phyloP scores from a whole-genome alignment of 1,284 basidiomycete species.

The Hemileia vastatrix region DNA sequence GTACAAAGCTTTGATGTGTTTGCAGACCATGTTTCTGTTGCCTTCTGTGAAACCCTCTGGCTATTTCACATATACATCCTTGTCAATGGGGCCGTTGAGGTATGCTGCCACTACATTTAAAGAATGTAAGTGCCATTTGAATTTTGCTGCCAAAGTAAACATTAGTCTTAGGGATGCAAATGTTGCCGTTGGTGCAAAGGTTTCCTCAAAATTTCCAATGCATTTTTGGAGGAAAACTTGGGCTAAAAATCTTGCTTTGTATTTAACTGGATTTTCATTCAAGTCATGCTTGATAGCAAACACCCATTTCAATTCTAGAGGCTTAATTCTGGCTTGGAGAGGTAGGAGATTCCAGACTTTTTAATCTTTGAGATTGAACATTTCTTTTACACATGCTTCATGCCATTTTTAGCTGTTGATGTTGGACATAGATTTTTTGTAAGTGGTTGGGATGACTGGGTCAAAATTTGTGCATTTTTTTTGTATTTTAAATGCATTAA shows the following conservation, averaged over 20 bases:
- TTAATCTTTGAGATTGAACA: not conserved
- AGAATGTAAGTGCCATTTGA: not conserved
- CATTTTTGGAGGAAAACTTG: constrained; percentile 9
- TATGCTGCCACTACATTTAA: not conserved
- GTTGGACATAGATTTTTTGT: not conserved
- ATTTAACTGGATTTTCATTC: not conserved
- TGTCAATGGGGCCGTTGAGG: not conserved
- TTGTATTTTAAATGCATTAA: too few species aligned
- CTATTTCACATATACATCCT: not conserved
- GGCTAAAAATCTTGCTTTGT: constrained; percentile 2
- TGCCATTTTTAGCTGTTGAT: not conserved
- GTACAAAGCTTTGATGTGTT: not conserved
- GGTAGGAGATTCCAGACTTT: not conserved
- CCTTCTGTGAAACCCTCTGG: not conserved
- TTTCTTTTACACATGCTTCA: constrained; percentile 6
- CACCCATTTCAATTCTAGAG: not conserved
- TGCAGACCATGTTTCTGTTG: not conserved
- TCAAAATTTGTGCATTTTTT: too few species aligned
- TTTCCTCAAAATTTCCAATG: not conserved
- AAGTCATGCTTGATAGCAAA: constrained; percentile 6
- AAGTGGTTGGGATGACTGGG: not conserved
- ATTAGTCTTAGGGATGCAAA: not conserved
- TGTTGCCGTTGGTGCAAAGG: not conserved
- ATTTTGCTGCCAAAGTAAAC: not conserved
- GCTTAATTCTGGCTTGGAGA: not conserved